Percentiles rank a stretch among this genome's conserved stretches.
Conservation (phyloP, 345 rosid genomes). For the Alliaria petiolata region DNA sequence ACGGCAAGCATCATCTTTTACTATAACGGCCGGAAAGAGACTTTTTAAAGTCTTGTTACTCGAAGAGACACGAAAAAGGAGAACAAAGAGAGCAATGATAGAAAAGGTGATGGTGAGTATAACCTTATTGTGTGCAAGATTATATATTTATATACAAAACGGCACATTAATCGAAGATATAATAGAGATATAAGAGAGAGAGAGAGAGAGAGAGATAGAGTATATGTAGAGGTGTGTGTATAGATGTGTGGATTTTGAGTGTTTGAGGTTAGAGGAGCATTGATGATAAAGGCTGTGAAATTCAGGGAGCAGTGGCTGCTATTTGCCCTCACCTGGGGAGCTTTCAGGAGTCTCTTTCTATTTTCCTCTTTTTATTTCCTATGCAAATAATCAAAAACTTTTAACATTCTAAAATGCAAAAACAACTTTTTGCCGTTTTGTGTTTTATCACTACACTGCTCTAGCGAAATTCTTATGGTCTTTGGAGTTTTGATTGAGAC, state of each 20-base stretch:
- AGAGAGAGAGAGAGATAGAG: constrained; percentile 3
- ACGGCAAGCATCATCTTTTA: constrained; percentile 41
- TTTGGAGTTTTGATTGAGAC: constrained; percentile 33
- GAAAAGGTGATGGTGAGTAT: constrained; percentile 24
- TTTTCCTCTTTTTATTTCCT: neutral
- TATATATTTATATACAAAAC: constrained; percentile 30
- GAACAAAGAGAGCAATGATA: constrained; percentile 27
- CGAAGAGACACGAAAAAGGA: constrained; percentile 21
- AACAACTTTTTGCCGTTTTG: constrained; percentile 26
- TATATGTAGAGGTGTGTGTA: neutral
- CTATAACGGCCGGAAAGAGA: neutral
- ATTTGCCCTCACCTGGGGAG: constrained; percentile 37
- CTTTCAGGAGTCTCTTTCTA: constrained; percentile 27
- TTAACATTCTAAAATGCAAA: neutral
- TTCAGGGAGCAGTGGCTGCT: constrained; percentile 30
- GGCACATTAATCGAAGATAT: constrained; percentile 4
- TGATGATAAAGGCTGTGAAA: constrained; percentile 38
- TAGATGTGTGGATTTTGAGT: constrained; percentile 32
- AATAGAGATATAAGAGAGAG: neutral
- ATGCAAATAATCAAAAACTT: constrained; percentile 4
- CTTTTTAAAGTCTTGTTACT: constrained; percentile 1
- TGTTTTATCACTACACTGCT: constrained; percentile 9
- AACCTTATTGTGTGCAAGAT: constrained; percentile 23
- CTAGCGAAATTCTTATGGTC: constrained; percentile 25
- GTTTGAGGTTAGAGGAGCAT: constrained; percentile 37